Evolutionary conservation across 2,329 filamentous ascomycete species (phyloP), one percentile per base, ranked within the genome.

Genomic region (Dryadomyces sulphureus): DNA sequence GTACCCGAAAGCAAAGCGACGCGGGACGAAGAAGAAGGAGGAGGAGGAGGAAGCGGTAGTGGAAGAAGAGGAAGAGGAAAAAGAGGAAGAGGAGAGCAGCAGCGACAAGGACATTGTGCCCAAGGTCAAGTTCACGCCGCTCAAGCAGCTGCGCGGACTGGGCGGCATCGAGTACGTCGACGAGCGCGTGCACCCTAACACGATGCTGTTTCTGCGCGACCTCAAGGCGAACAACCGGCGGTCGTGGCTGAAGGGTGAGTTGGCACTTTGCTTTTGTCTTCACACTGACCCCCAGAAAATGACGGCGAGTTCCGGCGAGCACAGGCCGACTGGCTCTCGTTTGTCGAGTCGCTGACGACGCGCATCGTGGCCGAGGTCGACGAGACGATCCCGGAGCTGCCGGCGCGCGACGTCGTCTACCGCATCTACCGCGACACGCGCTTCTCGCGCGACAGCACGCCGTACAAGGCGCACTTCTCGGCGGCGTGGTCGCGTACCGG

Each of bases 401-500:
- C 89, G 1, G 68, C 81, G 45, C 92, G 93, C 61, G 88, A 94
- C 58, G 68, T 94, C 54, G 78, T 87, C 41, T 94, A 90, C 60
- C 80, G 88, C 50, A 92, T 94, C 49, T 87, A 94, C 62, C 73
- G 88, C 54, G 88, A 94, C 55, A 73, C 92, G 38, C 77, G 88
- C 46, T 94, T 94, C 64, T 84, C 74, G 56, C 83, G 85, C 54
- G 81, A 94, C 56, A 83, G 76, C 19, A 92, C 86, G 2, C 88
- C 89, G 0, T 94, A 94, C 68, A 94, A 93, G 53, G 35, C 85
- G 45, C 77, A 89, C 63, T 94, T 89, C 62, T 84, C 83, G 9
- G 87, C 83, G 34, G 84, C 85, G 21, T 94, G 85, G 79, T 92
- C 84, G 47, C 79, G 88, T 19, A 93, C 87, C 0, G 88, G 88